phyloP scores from a whole-genome alignment of 768 basidiomycete genomes.

The Lactarius hatsudake region DNA sequence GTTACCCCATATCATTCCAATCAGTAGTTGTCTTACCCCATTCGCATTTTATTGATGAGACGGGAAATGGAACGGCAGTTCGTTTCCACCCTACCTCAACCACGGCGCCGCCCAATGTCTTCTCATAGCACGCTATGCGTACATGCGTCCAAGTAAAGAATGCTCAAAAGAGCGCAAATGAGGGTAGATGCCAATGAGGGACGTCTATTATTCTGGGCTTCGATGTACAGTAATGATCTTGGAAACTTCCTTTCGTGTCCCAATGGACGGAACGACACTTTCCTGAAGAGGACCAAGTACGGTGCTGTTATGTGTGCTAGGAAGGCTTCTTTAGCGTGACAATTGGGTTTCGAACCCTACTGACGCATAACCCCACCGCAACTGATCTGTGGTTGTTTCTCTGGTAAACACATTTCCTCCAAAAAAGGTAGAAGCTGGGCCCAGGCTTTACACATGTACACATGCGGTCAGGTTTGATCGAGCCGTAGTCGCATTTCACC shows the following conservation, averaged over 20 bases:
- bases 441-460: not conserved
- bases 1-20: slow-evolving; percentile 6
- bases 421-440: too few species aligned
- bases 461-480: not conserved
- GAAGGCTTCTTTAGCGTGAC: not conserved
- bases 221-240: not conserved
- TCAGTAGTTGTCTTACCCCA: slow-evolving; percentile 1
- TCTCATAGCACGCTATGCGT: not conserved
- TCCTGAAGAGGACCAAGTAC: not conserved
- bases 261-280: not conserved
- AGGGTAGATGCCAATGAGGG: not conserved
- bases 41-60: not conserved
- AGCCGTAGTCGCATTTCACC: not conserved
- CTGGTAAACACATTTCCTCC: too few species aligned
- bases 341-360: not conserved
- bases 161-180: not conserved
- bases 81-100: not conserved
- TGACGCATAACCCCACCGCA: not conserved
- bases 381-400: not conserved
- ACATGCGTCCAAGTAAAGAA: not conserved
- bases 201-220: not conserved
- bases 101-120: not conserved
- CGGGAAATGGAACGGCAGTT: not conserved
- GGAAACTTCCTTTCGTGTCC: not conserved
- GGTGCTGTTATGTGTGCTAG: not conserved